Evolutionary conservation across 129 eudicot genomes (phyloP), one percentile per base, ranked within the genome.

Genomic region (Escallonia rubra): DNA sequence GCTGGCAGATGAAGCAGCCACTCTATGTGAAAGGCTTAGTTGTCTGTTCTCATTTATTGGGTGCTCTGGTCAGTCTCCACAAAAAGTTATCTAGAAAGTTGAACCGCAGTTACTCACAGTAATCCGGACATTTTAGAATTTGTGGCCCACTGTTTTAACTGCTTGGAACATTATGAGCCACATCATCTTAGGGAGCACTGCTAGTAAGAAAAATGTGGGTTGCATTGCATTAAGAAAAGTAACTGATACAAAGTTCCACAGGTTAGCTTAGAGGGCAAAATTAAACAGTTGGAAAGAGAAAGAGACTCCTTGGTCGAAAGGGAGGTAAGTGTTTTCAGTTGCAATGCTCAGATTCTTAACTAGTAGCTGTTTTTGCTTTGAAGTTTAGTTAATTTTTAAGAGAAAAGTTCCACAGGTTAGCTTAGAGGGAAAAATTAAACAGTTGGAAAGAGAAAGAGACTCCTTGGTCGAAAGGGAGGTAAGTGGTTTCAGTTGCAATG

Each of bases 401-500:
- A n/a, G 14, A 11, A 65, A 8, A 8, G 70, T 11, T 48, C 13
- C 34, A 54, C 74, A 85, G 91, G 72, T 68, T 54, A 66, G 72
- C 71, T 77, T 88, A 45, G 59, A 76, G 68, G 85, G 80, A 78
- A 74, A 71, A 57, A 39, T 77, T 61, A 73, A 65, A 57, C 76
- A 57, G 61, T 59, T 85, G 72, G 91, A 88, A 66, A 68, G 41
- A 58, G 91, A 82, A 55, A 85, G 71, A 71, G 78, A 65, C 57
- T 43, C 74, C 56, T 68, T 74, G 81, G 67, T 66, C 14, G 78
- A 80, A 59, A 64, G 65, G 75, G 86, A 85, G 88, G 96, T 76
- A 70, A 76, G 66, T 42, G 44, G 4, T 65, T 42, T 23, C 41
- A 57, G 43, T 41, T 64, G 41, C 49, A 41, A 15, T 52, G 48